Conservation (phyloP, 306 rosid species). For the Ochetophila trinervis region DNA sequence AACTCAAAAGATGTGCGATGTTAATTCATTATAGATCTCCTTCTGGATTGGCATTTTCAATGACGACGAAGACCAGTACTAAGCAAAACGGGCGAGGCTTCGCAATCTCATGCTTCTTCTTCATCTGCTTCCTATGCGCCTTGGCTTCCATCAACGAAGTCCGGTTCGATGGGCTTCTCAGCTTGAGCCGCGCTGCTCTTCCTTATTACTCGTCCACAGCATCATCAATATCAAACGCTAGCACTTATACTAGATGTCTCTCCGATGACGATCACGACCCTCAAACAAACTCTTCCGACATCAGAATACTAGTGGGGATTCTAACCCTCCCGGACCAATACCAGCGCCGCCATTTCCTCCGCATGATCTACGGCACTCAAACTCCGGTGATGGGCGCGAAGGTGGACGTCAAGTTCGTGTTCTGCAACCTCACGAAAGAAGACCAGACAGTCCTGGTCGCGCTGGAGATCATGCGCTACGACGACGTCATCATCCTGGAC, state of each 20-base stretch:
- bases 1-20: not conserved
- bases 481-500: slow-evolving; percentile 79
- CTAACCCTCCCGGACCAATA: slow-evolving; percentile 92
- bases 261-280: not conserved
- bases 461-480: slow-evolving; percentile 70
- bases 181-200: slow-evolving; percentile 38
- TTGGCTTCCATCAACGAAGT: slow-evolving; percentile 68
- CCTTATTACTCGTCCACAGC: not conserved
- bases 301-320: slow-evolving; percentile 71
- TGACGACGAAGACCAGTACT: slow-evolving; percentile 27
- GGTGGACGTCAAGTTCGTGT: slow-evolving; percentile 79
- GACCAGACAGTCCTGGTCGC: slow-evolving; percentile 71
- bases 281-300: slow-evolving; percentile 13
- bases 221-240: not conserved
- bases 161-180: slow-evolving; percentile 40
- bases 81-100: slow-evolving; percentile 43
- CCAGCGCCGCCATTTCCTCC: slow-evolving; percentile 88
- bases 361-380: slow-evolving; percentile 81
- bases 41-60: no score
- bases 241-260: not conserved
- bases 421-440: slow-evolving; percentile 88
- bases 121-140: slow-evolving; percentile 62
- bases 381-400: slow-evolving; percentile 36
- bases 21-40: not conserved
- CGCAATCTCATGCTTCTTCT: slow-evolving; percentile 39